phyloP scores from a whole-genome alignment of 495 filamentous ascomycete genomes.

The Neurospora pannonica region DNA sequence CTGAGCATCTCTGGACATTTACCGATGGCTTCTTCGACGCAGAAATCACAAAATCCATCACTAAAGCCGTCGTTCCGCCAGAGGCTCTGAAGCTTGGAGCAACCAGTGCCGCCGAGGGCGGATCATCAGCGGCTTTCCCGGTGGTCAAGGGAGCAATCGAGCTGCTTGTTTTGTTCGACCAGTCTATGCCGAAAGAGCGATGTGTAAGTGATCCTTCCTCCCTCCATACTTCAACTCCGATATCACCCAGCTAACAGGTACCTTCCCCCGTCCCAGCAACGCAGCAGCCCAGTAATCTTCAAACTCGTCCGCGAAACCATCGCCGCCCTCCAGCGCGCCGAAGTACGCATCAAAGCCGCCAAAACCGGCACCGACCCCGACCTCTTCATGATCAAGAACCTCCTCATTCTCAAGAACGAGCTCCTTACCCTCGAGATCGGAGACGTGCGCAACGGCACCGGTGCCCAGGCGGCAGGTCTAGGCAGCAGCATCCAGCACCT shows the following conservation, averaged over 20 bases:
- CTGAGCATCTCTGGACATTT: slow-evolving; percentile 43
- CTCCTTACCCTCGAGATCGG: slow-evolving; percentile 91
- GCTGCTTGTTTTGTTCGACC: slow-evolving; percentile 76
- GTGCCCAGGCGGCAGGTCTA: not conserved
- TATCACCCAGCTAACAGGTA: slow-evolving; percentile 29
- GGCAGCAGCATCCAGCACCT: slow-evolving; percentile 48
- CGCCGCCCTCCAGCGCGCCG: slow-evolving; percentile 40
- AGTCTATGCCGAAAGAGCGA: slow-evolving; percentile 50
- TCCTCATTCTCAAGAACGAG: slow-evolving; percentile 83
- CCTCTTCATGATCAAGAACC: slow-evolving; percentile 84
- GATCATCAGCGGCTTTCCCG: slow-evolving; percentile 48
- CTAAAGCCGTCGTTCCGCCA: slow-evolving; percentile 30
- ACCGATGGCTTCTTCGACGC: slow-evolving; percentile 41
- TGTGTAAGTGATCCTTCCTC: slow-evolving; percentile 48
- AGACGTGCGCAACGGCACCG: slow-evolving; percentile 62
- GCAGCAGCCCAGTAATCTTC: slow-evolving; percentile 40
- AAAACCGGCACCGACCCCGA: slow-evolving; percentile 49
- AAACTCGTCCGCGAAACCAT: slow-evolving; percentile 38
- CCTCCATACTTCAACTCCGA: not conserved
- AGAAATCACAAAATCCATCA: slow-evolving; percentile 41
- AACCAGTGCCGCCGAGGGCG: slow-evolving; percentile 24
- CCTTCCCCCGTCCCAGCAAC: slow-evolving; percentile 35
- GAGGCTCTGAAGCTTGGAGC: slow-evolving; percentile 36
- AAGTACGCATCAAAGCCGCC: slow-evolving; percentile 36
- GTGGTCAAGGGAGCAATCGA: slow-evolving; percentile 71